Percentiles rank a stretch among this genome's conserved stretches.
These are phyloP conservation scores for Yarrowia sp. DNA, from an alignment of 805 yeast genomes.

Conservation along the genomic window DNA sequence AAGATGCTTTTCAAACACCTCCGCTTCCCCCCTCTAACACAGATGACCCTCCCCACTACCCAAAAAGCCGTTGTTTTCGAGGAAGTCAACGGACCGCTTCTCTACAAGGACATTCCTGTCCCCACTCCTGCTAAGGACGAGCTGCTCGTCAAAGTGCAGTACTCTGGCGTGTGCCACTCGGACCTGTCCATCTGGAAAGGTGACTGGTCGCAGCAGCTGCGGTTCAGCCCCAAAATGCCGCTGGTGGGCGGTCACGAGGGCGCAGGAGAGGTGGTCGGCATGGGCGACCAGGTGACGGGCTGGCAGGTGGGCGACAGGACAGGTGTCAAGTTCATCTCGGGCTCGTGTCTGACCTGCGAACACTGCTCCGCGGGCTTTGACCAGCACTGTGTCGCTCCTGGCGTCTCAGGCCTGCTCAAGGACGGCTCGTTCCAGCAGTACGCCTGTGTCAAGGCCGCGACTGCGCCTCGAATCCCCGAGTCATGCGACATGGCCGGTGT, in stretches of 20 bases:
- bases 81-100: conserved; percentile 66
- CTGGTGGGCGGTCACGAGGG: conserved; percentile 91
- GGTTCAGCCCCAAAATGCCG: conserved; percentile 73
- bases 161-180: conserved; percentile 93
- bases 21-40: not conserved
- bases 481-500: conserved; percentile 76
- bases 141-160: conserved; percentile 78
- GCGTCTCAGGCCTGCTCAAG: conserved; percentile 84
- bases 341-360: conserved; percentile 79
- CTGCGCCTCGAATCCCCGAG: conserved; percentile 79
- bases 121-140: conserved; percentile 81
- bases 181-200: conserved; percentile 94
- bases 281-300: conserved; percentile 71
- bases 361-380: conserved; percentile 71
- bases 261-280: conserved; percentile 83
- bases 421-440: conserved; percentile 93
- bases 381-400: conserved; percentile 73
- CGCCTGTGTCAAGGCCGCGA: conserved; percentile 86
- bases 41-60: conserved; percentile 59
- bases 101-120: conserved; percentile 76
- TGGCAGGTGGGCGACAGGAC: conserved; percentile 82
- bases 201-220: conserved; percentile 95
- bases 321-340: conserved; percentile 84
- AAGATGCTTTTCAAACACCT: too few species aligned
- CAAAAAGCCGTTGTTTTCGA: conserved; percentile 78